Conservation (phyloP, 768 basidiomycete species). For the Lentinula edodes region DNA sequence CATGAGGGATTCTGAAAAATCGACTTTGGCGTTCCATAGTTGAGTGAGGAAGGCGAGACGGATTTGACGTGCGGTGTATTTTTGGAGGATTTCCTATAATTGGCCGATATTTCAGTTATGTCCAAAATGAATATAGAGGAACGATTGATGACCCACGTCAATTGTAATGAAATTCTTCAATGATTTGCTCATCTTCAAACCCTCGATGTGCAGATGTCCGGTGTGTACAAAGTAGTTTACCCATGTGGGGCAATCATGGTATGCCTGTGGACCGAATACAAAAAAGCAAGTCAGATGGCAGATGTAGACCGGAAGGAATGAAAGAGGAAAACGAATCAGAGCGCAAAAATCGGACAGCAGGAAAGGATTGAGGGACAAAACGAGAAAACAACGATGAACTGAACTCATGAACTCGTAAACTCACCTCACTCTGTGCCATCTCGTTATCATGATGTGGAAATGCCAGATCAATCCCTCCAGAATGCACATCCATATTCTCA, state of each 20-base stretch:
- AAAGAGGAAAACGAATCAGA: too few relatives aligned
- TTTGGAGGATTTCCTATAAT: constrained; percentile 75
- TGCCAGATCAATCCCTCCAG: constrained; percentile 94
- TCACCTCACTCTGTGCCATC: constrained; percentile 92
- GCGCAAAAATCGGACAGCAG: background rate
- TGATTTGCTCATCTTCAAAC: constrained; percentile 98
- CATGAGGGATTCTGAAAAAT: constrained; percentile 90
- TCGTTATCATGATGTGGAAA: constrained; percentile 99
- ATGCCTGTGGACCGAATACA: constrained; percentile 57
- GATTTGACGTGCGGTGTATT: constrained; percentile 81
- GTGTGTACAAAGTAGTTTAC: constrained; percentile 99
- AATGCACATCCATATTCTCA: constrained; percentile 93
- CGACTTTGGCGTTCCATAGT: constrained; percentile 88
- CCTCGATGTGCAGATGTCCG: constrained; percentile 96
- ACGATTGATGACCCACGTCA: constrained; percentile 44
- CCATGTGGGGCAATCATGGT: constrained; percentile 88
- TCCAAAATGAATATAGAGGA: background rate
- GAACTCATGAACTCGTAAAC: constrained; percentile 4
- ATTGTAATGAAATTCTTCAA: constrained; percentile 99
- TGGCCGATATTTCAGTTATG: background rate
- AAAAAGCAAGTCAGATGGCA: background rate
- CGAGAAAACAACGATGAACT: background rate
- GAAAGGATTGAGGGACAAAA: background rate
- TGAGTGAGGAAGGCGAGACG: constrained; percentile 89
- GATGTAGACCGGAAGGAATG: too few relatives aligned